These are phyloP conservation scores for Termitomyces sp. DNA, from an alignment of 768 basidiomycete species.

Conservation along the genomic window DNA sequence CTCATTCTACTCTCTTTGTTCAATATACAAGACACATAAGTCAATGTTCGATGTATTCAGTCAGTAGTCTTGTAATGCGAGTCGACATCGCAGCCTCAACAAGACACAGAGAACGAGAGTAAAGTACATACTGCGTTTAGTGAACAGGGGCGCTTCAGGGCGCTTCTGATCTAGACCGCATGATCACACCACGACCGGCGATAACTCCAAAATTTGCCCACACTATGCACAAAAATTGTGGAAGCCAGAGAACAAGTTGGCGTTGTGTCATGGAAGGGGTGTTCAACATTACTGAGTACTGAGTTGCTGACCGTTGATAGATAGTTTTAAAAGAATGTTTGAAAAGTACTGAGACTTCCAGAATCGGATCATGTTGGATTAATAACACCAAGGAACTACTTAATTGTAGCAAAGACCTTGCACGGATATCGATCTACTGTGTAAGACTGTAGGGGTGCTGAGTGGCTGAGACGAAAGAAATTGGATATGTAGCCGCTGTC, in stretches of 20 bases:
- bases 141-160: neutral
- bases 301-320: neutral
- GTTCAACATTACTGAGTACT: no score
- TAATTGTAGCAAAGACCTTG: neutral
- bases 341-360: neutral
- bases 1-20: conserved; percentile 1
- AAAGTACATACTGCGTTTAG: neutral
- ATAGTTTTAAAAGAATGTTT: neutral
- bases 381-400: neutral
- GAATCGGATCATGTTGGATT: neutral
- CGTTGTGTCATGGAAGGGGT: neutral
- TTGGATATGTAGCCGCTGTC: no score
- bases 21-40: conserved; percentile 2
- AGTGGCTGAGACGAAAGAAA: no score
- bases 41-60: neutral
- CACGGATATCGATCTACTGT: no score
- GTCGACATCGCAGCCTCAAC: neutral
- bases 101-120: neutral
- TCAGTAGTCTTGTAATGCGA: neutral
- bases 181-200: neutral
- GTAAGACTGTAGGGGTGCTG: no score
- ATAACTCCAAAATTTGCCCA: neutral
- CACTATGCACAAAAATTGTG: no score
- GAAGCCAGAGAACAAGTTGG: neutral
- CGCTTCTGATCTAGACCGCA: neutral